Conservation (phyloP, 805 yeast species). For the Wickerhamiella kazuoi region DNA sequence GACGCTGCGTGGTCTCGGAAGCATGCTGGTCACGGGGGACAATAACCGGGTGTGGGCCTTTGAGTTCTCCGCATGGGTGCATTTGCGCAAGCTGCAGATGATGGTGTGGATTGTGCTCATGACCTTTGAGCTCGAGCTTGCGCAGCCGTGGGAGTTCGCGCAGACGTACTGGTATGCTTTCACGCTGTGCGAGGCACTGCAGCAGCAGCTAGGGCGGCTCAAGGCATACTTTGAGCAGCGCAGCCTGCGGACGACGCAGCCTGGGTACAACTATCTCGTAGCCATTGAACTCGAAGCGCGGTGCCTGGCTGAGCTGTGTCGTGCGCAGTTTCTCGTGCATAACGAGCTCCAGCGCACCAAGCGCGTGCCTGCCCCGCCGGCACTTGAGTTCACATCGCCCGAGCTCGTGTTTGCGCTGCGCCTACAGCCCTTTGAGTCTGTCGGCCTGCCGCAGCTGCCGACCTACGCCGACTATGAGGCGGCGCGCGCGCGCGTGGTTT, state of each 20-base stretch:
- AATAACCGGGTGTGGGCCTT: constrained; percentile 22
- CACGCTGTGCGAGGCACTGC: constrained; percentile 26
- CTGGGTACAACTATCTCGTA: constrained; percentile 12
- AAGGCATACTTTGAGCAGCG: constrained; percentile 14
- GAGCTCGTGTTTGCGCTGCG: constrained; percentile 36
- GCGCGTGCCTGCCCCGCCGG: constrained; percentile 6
- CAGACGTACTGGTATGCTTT: constrained; percentile 52
- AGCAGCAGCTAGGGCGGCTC: constrained; percentile 30
- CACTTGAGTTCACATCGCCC: constrained; percentile 7
- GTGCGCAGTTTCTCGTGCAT: constrained; percentile 17
- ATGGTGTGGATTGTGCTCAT: constrained; percentile 60
- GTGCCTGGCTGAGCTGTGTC: constrained; percentile 17
- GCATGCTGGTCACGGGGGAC: constrained; percentile 15
- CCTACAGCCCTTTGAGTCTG: constrained; percentile 61
- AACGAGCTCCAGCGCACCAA: constrained; percentile 9
- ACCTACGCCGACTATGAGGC: constrained; percentile 23
- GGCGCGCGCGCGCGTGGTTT: constrained; percentile 2
- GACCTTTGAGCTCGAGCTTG: constrained; percentile 62
- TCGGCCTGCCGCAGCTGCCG: constrained; percentile 61
- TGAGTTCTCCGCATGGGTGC: constrained; percentile 57
- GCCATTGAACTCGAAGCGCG: constrained; percentile 19
- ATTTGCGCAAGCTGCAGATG: constrained; percentile 41
- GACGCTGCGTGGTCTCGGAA: constrained; percentile 13
- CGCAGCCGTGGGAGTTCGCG: constrained; percentile 50
- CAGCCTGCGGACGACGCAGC: constrained; percentile 8